A percentile compares a stretch with the other conserved stretches of the same genome.
These are phyloP conservation scores for Astrocystis sublimbata DNA, from an alignment of 495 filamentous ascomycete genomes.

Conservation along the genomic window DNA sequence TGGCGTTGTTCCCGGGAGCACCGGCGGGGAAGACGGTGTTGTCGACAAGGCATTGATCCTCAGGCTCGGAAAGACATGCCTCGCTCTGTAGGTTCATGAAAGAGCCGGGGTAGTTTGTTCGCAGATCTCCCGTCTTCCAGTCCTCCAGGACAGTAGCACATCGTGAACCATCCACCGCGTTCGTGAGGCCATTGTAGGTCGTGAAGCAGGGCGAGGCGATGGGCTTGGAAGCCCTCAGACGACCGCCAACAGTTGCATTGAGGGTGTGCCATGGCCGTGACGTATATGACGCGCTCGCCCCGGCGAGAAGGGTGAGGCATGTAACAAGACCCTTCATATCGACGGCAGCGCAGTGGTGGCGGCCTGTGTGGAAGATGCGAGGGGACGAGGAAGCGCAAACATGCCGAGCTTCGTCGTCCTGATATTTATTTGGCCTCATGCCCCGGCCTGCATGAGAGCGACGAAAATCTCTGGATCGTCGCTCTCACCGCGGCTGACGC, in stretches of 20 bases:
- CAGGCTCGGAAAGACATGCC: conserved; percentile 39
- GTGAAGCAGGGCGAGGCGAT: conserved; percentile 37
- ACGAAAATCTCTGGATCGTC: background rate
- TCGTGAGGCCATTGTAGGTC: conserved; percentile 34
- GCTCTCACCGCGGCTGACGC: background rate
- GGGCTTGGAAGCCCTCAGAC: conserved; percentile 22
- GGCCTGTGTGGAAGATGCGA: background rate
- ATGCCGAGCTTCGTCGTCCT: background rate
- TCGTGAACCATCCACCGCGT: conserved; percentile 25
- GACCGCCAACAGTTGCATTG: conserved; percentile 28
- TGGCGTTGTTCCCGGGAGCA: conserved; percentile 23
- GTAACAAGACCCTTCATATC: conserved; percentile 7
- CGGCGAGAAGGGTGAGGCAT: conserved; percentile 3
- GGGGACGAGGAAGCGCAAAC: background rate
- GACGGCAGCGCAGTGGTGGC: background rate
- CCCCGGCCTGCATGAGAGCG: background rate
- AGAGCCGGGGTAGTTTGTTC: conserved; percentile 31
- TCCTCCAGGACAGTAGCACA: conserved; percentile 36
- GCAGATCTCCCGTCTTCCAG: conserved; percentile 34
- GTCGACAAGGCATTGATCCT: conserved; percentile 42
- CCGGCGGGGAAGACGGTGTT: conserved; percentile 27
- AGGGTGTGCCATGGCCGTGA: conserved; percentile 19
- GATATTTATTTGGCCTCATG: background rate
- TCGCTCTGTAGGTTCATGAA: conserved; percentile 45
- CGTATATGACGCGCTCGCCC: background rate